Conservation (phyloP, 805 yeast species). For the Candida nanaspora region DNA sequence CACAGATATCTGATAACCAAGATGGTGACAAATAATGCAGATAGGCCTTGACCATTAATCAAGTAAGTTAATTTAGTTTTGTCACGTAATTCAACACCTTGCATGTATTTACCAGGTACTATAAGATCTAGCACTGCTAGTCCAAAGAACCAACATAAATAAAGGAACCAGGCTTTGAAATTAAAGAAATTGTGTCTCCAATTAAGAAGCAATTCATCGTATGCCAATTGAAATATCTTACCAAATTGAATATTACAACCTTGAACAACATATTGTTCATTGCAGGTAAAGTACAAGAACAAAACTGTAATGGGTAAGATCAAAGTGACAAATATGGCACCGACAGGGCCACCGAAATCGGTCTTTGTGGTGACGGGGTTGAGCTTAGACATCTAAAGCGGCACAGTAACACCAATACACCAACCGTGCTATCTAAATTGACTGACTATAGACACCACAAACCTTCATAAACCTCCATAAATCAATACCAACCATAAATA, state of each 20-base stretch:
- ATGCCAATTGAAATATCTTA: slow-evolving; percentile 20
- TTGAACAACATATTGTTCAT: slow-evolving; percentile 45
- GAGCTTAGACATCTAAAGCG: slow-evolving; percentile 19
- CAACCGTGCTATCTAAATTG: too few relatives aligned
- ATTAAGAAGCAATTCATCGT: slow-evolving; percentile 9
- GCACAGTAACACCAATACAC: too few relatives aligned
- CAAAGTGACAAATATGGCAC: slow-evolving; percentile 59
- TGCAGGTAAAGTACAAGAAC: slow-evolving; percentile 52
- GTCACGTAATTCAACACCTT: slow-evolving; percentile 72
- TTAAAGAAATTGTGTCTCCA: slow-evolving; percentile 32
- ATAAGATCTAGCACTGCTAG: slow-evolving; percentile 57
- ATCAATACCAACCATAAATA: too few relatives aligned
- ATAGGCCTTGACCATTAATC: slow-evolving; percentile 70
- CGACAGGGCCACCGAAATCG: slow-evolving; percentile 76
- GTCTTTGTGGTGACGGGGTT: slow-evolving; percentile 67
- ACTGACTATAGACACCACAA: too few relatives aligned
- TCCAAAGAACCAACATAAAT: slow-evolving; percentile 63
- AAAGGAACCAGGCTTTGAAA: slow-evolving; percentile 50
- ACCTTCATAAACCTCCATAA: too few relatives aligned
- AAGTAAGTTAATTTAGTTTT: slow-evolving; percentile 65
- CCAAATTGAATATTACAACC: slow-evolving; percentile 40
- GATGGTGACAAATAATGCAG: slow-evolving; percentile 28
- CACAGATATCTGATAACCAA: slow-evolving; percentile 46
- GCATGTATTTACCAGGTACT: slow-evolving; percentile 66
- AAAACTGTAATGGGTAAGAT: slow-evolving; percentile 63